A percentile compares a stretch with the other conserved stretches of the same genome.
Evolutionary conservation across 2,329 filamentous ascomycete species (phyloP).

Genomic region (Ophiocordyceps sinensis): DNA sequence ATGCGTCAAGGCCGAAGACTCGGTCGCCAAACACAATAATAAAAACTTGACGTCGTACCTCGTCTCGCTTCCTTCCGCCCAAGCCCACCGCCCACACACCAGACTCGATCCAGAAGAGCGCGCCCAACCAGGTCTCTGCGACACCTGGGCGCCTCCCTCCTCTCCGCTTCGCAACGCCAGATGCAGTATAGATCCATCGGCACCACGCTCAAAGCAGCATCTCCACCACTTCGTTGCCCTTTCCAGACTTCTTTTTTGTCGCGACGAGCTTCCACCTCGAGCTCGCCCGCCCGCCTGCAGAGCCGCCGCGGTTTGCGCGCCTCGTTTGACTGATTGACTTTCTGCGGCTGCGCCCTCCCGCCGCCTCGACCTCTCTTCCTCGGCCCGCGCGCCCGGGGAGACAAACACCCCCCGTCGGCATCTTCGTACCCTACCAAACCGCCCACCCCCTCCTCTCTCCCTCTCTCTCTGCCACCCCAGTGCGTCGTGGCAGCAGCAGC

Average conservation of each 20-base stretch:
- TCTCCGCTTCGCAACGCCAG: constrained; percentile 38
- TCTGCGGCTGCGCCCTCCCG: not conserved
- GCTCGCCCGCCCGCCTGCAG: not conserved
- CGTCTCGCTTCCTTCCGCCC: constrained; percentile 27
- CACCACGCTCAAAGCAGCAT: constrained; percentile 51
- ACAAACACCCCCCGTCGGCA: not conserved
- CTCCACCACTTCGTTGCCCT: constrained; percentile 34
- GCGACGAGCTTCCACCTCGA: not conserved
- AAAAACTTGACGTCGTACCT: constrained; percentile 4
- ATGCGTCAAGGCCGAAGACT: constrained; percentile 5
- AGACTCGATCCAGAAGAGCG: constrained; percentile 23
- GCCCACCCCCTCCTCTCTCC: not conserved
- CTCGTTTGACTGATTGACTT: not conserved
- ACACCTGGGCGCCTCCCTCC: constrained; percentile 34
- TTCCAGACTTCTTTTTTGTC: not conserved
- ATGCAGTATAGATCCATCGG: constrained; percentile 53
- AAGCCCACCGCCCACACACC: constrained; percentile 17
- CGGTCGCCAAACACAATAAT: constrained; percentile 5
- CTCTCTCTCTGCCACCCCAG: not conserved
- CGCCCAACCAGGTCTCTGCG: constrained; percentile 41
- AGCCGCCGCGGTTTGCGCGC: not conserved
- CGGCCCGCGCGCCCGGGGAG: not conserved
- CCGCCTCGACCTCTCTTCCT: not conserved
- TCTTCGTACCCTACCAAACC: not conserved
- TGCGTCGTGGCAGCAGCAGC: constrained; percentile 3